Conservation (phyloP, 768 basidiomycete genomes). For the Russula sp. region DNA sequence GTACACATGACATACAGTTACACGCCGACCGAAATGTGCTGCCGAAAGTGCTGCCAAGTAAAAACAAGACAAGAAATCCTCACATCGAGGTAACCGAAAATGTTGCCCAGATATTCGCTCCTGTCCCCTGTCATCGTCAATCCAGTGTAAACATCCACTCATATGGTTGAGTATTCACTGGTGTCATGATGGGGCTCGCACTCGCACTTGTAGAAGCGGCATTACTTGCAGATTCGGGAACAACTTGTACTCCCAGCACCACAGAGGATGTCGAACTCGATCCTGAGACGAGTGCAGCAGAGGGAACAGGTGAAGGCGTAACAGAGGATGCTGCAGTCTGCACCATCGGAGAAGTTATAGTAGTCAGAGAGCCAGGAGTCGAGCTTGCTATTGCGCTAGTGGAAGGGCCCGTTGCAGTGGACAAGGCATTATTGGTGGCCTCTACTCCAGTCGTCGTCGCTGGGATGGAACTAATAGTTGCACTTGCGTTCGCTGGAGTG, state of each 20-base stretch:
- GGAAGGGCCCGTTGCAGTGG: background rate
- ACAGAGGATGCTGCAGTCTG: background rate
- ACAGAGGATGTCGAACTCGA: background rate
- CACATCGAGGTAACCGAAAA: constrained; percentile 4
- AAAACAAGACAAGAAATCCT: constrained; percentile 1
- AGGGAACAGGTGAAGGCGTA: background rate
- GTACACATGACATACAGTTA: constrained; percentile 16
- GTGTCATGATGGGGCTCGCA: constrained; percentile 13
- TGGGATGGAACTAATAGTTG: background rate
- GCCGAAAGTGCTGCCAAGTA: background rate
- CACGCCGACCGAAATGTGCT: background rate
- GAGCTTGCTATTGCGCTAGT: background rate
- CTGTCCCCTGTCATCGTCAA: background rate
- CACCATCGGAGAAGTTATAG: background rate
- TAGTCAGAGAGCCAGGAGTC: background rate
- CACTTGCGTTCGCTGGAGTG: background rate
- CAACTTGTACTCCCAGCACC: constrained; percentile 11
- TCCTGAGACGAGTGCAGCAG: background rate
- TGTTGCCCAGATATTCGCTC: background rate
- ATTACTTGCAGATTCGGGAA: constrained; percentile 2
- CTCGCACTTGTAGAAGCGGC: background rate
- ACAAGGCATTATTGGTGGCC: background rate
- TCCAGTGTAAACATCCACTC: constrained; percentile 21
- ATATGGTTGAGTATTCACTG: constrained; percentile 19
- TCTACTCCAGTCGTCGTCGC: constrained; percentile 11